Conservation (phyloP, 352 stramenopile species). For the Phytopythium boreale region DNA sequence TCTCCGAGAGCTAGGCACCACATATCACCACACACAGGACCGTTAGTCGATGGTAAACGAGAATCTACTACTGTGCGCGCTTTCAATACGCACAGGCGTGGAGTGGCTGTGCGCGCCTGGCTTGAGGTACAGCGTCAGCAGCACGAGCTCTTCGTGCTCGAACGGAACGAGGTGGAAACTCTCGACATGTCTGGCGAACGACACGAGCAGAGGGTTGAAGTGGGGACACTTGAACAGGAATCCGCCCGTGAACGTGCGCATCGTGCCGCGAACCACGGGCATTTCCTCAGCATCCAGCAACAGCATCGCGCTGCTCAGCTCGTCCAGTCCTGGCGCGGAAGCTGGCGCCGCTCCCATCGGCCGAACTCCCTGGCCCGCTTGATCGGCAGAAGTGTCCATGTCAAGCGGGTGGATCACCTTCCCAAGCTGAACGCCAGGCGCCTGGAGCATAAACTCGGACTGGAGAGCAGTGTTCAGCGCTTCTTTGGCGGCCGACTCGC, state of each 20-base stretch:
- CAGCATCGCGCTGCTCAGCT: constrained; percentile 33
- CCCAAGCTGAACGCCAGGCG: constrained; percentile 40
- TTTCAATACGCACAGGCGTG: constrained; percentile 28
- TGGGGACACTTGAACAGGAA: constrained; percentile 60
- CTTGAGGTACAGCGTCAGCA: constrained; percentile 57
- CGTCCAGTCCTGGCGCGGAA: constrained; percentile 1
- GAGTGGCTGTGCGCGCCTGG: constrained; percentile 12
- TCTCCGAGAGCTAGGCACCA: constrained; percentile 27
- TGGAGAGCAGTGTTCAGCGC: constrained; percentile 37
- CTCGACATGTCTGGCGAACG: constrained; percentile 50
- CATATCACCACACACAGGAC: constrained; percentile 2
- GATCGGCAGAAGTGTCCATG: constrained; percentile 7
- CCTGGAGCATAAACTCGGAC: constrained; percentile 71
- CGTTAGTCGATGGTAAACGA: not conserved
- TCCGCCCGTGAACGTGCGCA: constrained; percentile 50
- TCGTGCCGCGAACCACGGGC: constrained; percentile 38
- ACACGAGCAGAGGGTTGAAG: constrained; percentile 60
- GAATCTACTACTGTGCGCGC: not conserved
- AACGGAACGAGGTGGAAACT: constrained; percentile 51
- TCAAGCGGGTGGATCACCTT: constrained; percentile 34
- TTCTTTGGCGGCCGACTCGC: constrained; percentile 41
- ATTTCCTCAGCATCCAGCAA: constrained; percentile 47
- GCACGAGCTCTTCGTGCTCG: constrained; percentile 56
- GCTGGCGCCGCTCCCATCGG: not conserved
- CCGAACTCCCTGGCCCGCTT: constrained; percentile 10